A percentile compares a stretch with the other conserved stretches of the same genome.
Conservation (phyloP, 2,329 filamentous ascomycete genomes). For the Pyricularia sp. region DNA sequence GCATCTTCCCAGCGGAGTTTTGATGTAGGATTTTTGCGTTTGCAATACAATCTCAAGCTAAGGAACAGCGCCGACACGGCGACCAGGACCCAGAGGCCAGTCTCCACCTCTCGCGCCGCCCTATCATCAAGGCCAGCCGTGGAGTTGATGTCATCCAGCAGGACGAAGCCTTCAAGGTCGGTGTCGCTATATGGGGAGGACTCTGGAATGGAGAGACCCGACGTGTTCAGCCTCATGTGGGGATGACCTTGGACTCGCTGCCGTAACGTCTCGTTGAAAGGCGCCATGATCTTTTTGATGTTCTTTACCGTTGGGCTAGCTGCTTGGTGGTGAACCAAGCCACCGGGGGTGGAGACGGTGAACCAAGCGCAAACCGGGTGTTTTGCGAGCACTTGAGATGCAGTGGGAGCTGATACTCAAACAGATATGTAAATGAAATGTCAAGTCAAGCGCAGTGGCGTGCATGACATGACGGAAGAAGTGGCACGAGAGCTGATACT, state of each 20-base stretch:
- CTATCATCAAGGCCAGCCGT: neutral
- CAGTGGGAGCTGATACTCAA: neutral
- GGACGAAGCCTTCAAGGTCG: neutral
- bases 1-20: constrained; percentile 2
- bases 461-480: neutral
- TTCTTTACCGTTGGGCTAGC: neutral
- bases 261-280: neutral
- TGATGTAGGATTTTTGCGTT: constrained; percentile 11
- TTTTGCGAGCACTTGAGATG: too few species aligned
- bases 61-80: constrained; percentile 14
- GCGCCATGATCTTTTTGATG: neutral
- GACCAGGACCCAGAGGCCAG: constrained; percentile 12
- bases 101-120: constrained; percentile 8
- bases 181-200: neutral
- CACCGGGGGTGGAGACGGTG: neutral
- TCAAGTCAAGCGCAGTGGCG: neutral
- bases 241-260: neutral
- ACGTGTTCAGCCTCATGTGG: neutral
- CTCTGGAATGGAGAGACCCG: neutral
- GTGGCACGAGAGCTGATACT: neutral
- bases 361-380: too few species aligned
- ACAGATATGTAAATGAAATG: neutral
- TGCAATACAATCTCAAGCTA: constrained; percentile 17
- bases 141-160: neutral
- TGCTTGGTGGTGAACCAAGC: neutral